Conservation (phyloP, 2,329 filamentous ascomycete species). For the Talaromyces sp. region DNA sequence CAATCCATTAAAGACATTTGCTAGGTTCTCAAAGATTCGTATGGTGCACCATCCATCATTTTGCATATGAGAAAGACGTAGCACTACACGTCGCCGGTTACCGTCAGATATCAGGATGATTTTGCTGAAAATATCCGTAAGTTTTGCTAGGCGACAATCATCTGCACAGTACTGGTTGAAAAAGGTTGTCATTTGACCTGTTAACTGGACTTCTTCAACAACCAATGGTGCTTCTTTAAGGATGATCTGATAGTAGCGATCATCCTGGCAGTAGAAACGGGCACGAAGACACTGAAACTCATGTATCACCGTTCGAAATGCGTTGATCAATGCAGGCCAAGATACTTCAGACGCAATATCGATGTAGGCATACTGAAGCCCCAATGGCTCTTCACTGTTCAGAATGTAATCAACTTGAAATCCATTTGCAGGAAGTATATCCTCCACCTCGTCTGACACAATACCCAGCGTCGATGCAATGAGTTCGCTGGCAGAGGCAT, state of each 20-base stretch:
- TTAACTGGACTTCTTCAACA: neutral
- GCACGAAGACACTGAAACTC: neutral
- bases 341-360: neutral
- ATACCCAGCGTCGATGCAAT: neutral
- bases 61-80: slow-evolving; percentile 5
- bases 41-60: slow-evolving; percentile 4
- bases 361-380: slow-evolving; percentile 7
- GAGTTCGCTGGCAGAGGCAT: neutral
- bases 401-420: slow-evolving; percentile 10
- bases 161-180: neutral
- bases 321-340: neutral
- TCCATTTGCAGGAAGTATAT: slow-evolving; percentile 6
- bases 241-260: neutral
- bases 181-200: slow-evolving; percentile 3
- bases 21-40: neutral
- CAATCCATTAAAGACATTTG: neutral
- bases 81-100: neutral
- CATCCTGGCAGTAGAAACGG: neutral
- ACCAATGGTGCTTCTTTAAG: neutral
- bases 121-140: neutral
- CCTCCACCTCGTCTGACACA: neutral
- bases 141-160: neutral
- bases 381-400: slow-evolving; percentile 5
- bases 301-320: neutral
- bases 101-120: neutral